Evolutionary conservation across 2,329 filamentous ascomycete genomes (phyloP).

Genomic region (Ceratocystis destructans): DNA sequence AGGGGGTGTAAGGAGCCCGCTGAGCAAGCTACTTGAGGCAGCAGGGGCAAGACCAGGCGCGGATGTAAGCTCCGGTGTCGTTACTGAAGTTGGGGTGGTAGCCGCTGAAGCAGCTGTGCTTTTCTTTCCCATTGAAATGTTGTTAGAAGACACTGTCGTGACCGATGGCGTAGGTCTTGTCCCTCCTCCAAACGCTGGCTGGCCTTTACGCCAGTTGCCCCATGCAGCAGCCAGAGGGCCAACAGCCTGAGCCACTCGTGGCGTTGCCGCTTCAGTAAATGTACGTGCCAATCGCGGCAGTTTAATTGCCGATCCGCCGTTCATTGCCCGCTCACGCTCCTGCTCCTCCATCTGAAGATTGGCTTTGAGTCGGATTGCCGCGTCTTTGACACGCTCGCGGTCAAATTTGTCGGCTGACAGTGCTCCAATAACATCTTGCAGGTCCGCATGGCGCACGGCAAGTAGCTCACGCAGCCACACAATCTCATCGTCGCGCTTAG

Average conservation of each 20-base stretch:
- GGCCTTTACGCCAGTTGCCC: constrained; percentile 77
- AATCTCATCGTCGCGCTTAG: constrained; percentile 88
- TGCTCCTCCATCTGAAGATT: constrained; percentile 98
- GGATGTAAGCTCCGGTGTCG: background rate
- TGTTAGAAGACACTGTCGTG: background rate
- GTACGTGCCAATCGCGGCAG: constrained; percentile 66
- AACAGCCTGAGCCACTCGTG: constrained; percentile 71
- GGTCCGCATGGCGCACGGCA: constrained; percentile 75
- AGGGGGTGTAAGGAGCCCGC: constrained; percentile 81
- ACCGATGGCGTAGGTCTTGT: constrained; percentile 30
- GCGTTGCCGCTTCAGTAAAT: constrained; percentile 39
- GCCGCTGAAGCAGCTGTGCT: background rate
- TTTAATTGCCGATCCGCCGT: constrained; percentile 50
- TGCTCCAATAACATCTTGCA: constrained; percentile 78
- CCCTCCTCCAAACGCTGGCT: constrained; percentile 34
- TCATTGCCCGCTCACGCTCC: constrained; percentile 74
- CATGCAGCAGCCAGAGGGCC: constrained; percentile 76
- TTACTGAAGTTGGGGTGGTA: constrained; percentile 24
- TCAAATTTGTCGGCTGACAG: constrained; percentile 65
- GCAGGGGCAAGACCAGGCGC: background rate
- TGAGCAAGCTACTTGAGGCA: constrained; percentile 46
- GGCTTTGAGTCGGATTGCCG: constrained; percentile 80
- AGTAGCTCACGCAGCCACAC: constrained; percentile 88
- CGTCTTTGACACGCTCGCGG: constrained; percentile 67
- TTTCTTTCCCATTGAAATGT: background rate